Evolutionary conservation across 495 filamentous ascomycete species (phyloP).

Genomic region (Aspergillus cristatus): DNA sequence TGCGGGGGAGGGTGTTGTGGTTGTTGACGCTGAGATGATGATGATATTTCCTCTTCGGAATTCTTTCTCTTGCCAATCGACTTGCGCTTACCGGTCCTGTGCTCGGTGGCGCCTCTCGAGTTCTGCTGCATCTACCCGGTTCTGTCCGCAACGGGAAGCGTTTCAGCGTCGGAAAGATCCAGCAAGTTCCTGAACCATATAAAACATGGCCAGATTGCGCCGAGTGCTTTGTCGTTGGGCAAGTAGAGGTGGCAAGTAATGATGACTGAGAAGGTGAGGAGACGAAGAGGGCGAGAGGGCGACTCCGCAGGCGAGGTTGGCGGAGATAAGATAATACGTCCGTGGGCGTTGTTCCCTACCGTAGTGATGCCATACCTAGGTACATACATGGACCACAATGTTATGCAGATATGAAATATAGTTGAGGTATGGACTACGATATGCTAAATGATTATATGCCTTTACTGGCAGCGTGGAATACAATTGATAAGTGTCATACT

Average conservation of each 20-base stretch:
- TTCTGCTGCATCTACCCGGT: constrained; percentile 42
- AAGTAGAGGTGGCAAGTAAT: not conserved
- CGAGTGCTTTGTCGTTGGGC: too few relatives aligned
- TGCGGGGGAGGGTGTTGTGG: too few relatives aligned
- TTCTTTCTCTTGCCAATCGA: constrained; percentile 40
- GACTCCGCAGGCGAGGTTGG: constrained; percentile 10
- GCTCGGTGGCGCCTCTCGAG: constrained; percentile 33
- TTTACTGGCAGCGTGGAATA: too few relatives aligned
- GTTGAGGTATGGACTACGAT: too few relatives aligned
- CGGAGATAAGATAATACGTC: constrained; percentile 23
- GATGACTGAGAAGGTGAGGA: not conserved
- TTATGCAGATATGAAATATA: too few relatives aligned
- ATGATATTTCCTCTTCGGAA: constrained; percentile 29
- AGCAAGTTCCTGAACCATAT: constrained; percentile 4
- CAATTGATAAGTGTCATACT: too few relatives aligned
- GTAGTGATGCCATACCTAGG: not conserved
- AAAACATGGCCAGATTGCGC: constrained; percentile 12
- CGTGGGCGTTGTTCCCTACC: not conserved
- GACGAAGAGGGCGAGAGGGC: not conserved
- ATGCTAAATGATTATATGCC: too few relatives aligned
- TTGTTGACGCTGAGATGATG: constrained; percentile 24
- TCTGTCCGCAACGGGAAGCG: constrained; percentile 19
- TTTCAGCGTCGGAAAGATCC: constrained; percentile 17
- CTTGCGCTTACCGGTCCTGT: constrained; percentile 42
- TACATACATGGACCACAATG: constrained; percentile 5